A percentile compares a stretch with the other conserved stretches of the same genome.
phyloP scores from a whole-genome alignment of 345 rosid species.

The Gossypium sturtianum region DNA sequence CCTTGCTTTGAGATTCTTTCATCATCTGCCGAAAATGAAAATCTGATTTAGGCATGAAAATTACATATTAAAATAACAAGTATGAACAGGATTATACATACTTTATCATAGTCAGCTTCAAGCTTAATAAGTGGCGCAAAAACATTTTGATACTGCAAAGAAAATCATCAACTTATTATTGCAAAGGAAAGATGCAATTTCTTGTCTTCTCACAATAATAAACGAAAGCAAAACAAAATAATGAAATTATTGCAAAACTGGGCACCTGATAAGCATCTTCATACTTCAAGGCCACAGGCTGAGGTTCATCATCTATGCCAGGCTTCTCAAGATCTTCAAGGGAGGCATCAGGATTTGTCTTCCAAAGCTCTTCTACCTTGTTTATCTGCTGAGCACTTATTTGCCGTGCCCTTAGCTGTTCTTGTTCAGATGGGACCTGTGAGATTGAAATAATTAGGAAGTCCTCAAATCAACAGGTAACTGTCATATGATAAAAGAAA shows the following conservation, averaged over 20 bases:
- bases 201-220: neutral
- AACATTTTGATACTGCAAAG: conserved; percentile 96
- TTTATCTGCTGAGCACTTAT: conserved; percentile 98
- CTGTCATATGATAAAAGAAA: neutral
- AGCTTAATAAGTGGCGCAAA: conserved; percentile 99
- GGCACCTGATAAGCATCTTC: conserved; percentile 99
- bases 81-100: conserved; percentile 22
- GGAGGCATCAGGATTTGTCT: conserved; percentile 92
- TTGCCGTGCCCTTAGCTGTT: conserved; percentile 98
- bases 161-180: conserved; percentile 5
- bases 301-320: conserved; percentile 99
- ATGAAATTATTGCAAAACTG: conserved; percentile 4
- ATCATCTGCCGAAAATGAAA: conserved; percentile 58
- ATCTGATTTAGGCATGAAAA: conserved; percentile 11
- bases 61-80: neutral
- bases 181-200: neutral
- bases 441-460: conserved; percentile 22
- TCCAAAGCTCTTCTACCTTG: conserved; percentile 99
- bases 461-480: conserved; percentile 3
- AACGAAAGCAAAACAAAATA: neutral
- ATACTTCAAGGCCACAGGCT: conserved; percentile 82
- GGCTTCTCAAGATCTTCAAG: conserved; percentile 99
- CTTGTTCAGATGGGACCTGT: conserved; percentile 98
- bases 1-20: conserved; percentile 99
- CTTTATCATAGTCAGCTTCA: conserved; percentile 99